A percentile compares a stretch with the other conserved stretches of the same genome.
Conservation (phyloP, 163 green algal species). For the Botryococcus braunii region DNA sequence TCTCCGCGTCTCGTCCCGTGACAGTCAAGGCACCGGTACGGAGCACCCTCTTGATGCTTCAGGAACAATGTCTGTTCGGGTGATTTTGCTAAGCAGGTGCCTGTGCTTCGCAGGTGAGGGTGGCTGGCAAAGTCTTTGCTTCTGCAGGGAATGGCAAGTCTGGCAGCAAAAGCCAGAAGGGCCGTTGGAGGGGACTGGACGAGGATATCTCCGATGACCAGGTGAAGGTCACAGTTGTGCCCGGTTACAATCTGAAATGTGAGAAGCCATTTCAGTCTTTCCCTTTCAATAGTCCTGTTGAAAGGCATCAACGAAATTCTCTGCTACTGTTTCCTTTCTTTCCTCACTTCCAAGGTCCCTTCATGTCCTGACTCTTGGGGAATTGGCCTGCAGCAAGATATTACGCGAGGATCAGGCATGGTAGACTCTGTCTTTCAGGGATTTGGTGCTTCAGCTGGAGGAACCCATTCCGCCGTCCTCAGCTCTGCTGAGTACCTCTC, state of each 20-base stretch:
- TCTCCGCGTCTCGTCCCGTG: no score
- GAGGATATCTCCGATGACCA: slow-evolving; percentile 83
- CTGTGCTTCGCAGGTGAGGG: slow-evolving; percentile 11
- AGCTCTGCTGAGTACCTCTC: slow-evolving; percentile 83
- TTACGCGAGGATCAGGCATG: slow-evolving; percentile 81
- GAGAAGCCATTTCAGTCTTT: background rate
- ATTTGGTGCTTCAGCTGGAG: slow-evolving; percentile 33
- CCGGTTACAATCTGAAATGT: no score
- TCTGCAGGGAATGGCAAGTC: slow-evolving; percentile 3
- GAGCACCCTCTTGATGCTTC: no score
- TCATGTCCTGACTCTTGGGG: background rate
- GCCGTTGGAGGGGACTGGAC: slow-evolving; percentile 73
- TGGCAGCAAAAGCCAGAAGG: slow-evolving; percentile 39
- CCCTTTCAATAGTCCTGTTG: no score
- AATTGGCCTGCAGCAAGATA: slow-evolving; percentile 89
- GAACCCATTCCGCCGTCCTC: slow-evolving; percentile 88
- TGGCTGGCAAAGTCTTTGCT: slow-evolving; percentile 12
- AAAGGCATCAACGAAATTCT: no score
- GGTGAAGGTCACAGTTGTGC: slow-evolving; percentile 20
- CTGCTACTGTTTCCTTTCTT: no score
- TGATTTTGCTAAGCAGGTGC: no score
- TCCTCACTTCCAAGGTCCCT: no score
- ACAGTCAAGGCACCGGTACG: no score
- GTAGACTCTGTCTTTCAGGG: slow-evolving; percentile 93
- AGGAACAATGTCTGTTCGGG: no score